phyloP scores from a whole-genome alignment of 1,139 yeast genomes.

The Keqinozyma sinolaborantium region DNA sequence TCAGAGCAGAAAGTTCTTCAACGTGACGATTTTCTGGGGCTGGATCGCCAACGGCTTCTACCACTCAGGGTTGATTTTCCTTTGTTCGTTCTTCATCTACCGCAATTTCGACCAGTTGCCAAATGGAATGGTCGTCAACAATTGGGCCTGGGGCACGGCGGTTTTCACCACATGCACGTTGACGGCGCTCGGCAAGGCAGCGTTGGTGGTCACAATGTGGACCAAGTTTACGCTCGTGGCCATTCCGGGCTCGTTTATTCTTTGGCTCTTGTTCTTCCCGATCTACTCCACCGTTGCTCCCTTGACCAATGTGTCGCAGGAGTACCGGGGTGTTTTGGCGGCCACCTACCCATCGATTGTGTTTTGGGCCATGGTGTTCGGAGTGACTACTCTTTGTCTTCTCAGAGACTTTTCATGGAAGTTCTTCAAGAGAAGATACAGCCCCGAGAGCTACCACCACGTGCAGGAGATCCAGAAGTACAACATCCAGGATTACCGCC shows the following conservation, averaged over 20 bases:
- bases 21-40: constrained; percentile 92
- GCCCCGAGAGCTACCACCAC: constrained; percentile 88
- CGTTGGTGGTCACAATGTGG: constrained; percentile 89
- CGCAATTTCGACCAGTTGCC: constrained; percentile 62
- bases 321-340: constrained; percentile 75
- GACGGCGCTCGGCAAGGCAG: constrained; percentile 94
- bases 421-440: constrained; percentile 85
- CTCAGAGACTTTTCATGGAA: constrained; percentile 92
- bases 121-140: constrained; percentile 75
- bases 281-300: constrained; percentile 87
- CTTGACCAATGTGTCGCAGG: constrained; percentile 72
- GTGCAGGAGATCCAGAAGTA: constrained; percentile 97
- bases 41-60: constrained; percentile 96
- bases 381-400: constrained; percentile 74
- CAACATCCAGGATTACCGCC: constrained; percentile 90
- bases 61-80: constrained; percentile 83
- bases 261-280: constrained; percentile 89
- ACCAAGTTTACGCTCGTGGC: constrained; percentile 89
- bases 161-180: constrained; percentile 83
- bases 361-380: constrained; percentile 82
- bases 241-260: constrained; percentile 85
- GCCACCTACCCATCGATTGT: constrained; percentile 74
- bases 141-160: constrained; percentile 96
- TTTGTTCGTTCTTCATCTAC: constrained; percentile 70
- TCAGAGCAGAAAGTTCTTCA: constrained; percentile 82